A percentile compares a stretch with the other conserved stretches of the same genome.
Conservation (phyloP, 345 rosid species). For the Eucalyptus sp. region DNA sequence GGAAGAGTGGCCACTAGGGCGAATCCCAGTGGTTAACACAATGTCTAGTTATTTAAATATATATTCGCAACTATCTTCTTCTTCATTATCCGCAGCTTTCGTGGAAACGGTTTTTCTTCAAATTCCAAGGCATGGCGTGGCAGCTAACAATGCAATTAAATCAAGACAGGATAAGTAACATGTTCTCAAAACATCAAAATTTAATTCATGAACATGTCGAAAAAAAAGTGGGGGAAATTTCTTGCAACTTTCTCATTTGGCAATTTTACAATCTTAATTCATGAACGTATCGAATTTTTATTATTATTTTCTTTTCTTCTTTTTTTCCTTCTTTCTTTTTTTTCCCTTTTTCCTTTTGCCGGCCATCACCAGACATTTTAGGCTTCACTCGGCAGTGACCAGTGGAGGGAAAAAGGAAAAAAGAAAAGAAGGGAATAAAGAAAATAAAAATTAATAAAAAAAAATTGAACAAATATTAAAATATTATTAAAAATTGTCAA, state of each 20-base stretch:
- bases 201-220: too few species aligned
- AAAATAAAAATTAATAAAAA: too few species aligned
- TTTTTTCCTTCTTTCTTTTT: accelerated
- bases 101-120: background rate
- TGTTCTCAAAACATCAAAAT: background rate
- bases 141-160: background rate
- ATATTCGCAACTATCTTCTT: background rate
- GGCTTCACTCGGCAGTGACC: accelerated
- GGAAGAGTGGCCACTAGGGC: too few species aligned
- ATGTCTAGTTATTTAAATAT: background rate
- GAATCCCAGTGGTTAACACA: too few species aligned
- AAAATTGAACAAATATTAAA: too few species aligned
- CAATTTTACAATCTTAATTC: too few species aligned
- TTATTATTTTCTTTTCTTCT: accelerated
- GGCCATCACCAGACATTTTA: too few species aligned
- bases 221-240: background rate
- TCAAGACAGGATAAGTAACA: background rate
- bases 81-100: background rate
- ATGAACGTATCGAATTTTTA: too few species aligned
- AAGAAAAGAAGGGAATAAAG: accelerated
- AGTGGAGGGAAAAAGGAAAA: too few species aligned
- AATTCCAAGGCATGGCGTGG: background rate
- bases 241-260: too few species aligned
- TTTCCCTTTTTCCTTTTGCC: too few species aligned
- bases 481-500: too few species aligned